phyloP scores from a whole-genome alignment of 139 green algal genomes.

The Zygnema cylindricum region DNA sequence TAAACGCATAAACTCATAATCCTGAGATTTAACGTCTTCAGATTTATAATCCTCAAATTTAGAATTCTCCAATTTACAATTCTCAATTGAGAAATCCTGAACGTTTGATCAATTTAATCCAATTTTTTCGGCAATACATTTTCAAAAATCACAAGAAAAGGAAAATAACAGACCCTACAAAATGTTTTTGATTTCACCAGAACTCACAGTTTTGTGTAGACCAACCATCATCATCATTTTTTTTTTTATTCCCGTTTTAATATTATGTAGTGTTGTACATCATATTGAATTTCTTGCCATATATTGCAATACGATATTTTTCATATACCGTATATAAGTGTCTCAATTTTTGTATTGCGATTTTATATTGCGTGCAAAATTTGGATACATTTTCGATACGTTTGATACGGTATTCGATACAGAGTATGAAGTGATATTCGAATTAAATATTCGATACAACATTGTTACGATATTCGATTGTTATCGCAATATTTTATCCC shows the following conservation, averaged over 20 bases:
- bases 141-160: constrained; percentile 25
- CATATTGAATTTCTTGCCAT: not conserved
- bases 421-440: no score
- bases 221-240: not conserved
- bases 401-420: no score
- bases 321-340: no score
- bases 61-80: not conserved
- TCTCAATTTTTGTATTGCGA: no score
- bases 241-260: not conserved
- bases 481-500: no score
- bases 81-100: no score
- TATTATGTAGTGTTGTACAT: not conserved
- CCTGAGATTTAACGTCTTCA: not conserved
- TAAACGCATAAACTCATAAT: not conserved
- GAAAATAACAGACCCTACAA: not conserved
- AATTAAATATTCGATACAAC: no score
- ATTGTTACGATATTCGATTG: no score
- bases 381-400: no score
- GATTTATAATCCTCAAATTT: not conserved
- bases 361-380: no score
- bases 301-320: no score
- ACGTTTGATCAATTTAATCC: constrained; percentile 2
- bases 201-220: not conserved
- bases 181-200: not conserved
- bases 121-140: not conserved